Base-by-base conservation (phyloP, 129 eudicot genomes). In the Saussurea involucrata region DNA sequence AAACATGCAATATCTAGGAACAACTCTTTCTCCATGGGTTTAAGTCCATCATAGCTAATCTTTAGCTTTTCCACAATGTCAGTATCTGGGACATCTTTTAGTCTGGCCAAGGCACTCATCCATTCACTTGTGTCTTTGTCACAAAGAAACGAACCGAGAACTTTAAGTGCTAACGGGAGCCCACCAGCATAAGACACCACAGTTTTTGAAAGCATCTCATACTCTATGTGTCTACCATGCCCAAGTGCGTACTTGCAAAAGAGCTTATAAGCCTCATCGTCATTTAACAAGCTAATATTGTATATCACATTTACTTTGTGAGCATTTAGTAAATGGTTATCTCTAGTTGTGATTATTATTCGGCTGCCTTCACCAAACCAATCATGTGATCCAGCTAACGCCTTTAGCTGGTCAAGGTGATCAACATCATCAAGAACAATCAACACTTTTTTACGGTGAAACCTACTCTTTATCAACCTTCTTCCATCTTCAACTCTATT, bases 141-240 rank as follows among this genome's bases (percentile, higher is more conserved):
- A 57, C 18, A 74, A 0, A 74, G 20, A 74, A 24, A 74, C 0
- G 68, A 60, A 60, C 78, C 69, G 28, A 60, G 1, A 60, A 74
- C 55, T 60, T 32, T 40, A 33, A 74, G 42, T 25, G 68, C 78
- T 74, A 74, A 17, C 24, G 78, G 69, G 40, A 74, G 78, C 68
- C 78, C 78, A 29, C 57, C 36, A 74, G 53, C 44, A 21, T 34
- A 31, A 29, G 46, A 42, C 5, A 74, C 78, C 40, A 74, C 69
- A 1, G 32, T 27, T n/a, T 58, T 20, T 34, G 78, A 74, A 13
- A 74, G 36, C 46, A 21, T 20, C 58, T 11, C 12, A 9, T 69
- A 36, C 5, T 24, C 73, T 21, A 21, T 28, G 17, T 22, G 74
- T 18, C 17, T 3, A 36, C 15, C 18, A 34, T 5, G 6, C 3